These are phyloP conservation scores for Fragosphaeria purpurea DNA, from an alignment of 2,329 filamentous ascomycete species.

Conservation along the genomic window DNA sequence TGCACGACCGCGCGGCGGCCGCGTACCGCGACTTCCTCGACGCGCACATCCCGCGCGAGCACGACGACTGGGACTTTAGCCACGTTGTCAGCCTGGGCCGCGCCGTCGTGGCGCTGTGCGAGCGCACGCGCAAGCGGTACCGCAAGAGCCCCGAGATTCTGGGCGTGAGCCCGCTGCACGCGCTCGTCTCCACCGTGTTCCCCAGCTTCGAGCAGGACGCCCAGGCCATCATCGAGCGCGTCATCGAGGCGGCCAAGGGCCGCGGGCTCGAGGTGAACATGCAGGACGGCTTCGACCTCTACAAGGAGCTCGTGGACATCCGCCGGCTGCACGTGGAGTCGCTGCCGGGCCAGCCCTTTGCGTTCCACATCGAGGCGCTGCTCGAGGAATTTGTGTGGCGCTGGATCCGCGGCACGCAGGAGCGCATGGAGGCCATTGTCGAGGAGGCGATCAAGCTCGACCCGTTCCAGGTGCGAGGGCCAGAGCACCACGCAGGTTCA, in stretches of 20 bases:
- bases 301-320: slow-evolving; percentile 78
- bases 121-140: slow-evolving; percentile 88
- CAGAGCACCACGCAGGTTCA: not conserved
- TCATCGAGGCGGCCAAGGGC: slow-evolving; percentile 62
- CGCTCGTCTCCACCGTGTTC: slow-evolving; percentile 73
- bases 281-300: slow-evolving; percentile 88
- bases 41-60: slow-evolving; percentile 66
- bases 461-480: slow-evolving; percentile 59
- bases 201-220: slow-evolving; percentile 87
- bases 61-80: slow-evolving; percentile 80
- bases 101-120: slow-evolving; percentile 71
- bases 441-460: slow-evolving; percentile 89
- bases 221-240: slow-evolving; percentile 70
- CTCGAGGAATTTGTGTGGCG: slow-evolving; percentile 92
- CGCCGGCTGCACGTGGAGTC: slow-evolving; percentile 69
- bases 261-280: slow-evolving; percentile 69
- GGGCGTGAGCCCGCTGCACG: slow-evolving; percentile 55
- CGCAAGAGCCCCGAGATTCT: slow-evolving; percentile 78
- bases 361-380: slow-evolving; percentile 77
- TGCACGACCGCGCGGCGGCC: slow-evolving; percentile 64
- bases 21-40: slow-evolving; percentile 73
- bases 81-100: slow-evolving; percentile 86
- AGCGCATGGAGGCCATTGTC: slow-evolving; percentile 71
- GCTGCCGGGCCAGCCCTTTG: slow-evolving; percentile 64
- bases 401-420: slow-evolving; percentile 77